Conservation (phyloP, 2,329 filamentous ascomycete genomes). For the Colletotrichum sp. region DNA sequence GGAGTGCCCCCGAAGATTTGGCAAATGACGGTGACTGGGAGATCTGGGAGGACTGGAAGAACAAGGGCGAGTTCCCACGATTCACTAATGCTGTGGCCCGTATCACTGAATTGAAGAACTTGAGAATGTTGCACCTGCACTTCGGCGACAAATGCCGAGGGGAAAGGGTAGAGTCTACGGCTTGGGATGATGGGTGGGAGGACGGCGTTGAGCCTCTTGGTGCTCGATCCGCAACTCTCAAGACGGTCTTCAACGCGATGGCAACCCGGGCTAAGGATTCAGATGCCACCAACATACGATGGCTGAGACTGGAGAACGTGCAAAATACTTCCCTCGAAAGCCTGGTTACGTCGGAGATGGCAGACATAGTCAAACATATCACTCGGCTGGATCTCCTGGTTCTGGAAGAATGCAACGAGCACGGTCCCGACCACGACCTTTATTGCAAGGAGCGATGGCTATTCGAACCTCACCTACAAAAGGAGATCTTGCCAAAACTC, state of each 20-base stretch:
- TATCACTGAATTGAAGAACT: constrained; percentile 13
- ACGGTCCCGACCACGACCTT: constrained; percentile 20
- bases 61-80: not conserved
- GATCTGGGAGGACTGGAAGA: not conserved
- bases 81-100: constrained; percentile 2
- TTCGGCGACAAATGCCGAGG: constrained; percentile 8
- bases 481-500: constrained; percentile 9
- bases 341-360: not conserved
- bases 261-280: constrained; percentile 3
- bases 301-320: constrained; percentile 23
- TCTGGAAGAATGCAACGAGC: not conserved
- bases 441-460: constrained; percentile 15
- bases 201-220: not conserved
- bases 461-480: constrained; percentile 27
- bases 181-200: not conserved
- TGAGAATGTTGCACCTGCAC: constrained; percentile 3
- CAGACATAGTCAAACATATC: constrained; percentile 15
- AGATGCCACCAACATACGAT: not conserved
- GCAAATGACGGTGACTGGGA: not conserved
- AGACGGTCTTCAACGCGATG: constrained; percentile 20
- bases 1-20: constrained; percentile 16
- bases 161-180: no score
- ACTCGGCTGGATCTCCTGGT: constrained; percentile 20
- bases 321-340: constrained; percentile 20
- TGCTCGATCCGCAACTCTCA: not conserved